Evolutionary conservation across 345 rosid species (phyloP), one percentile per base, ranked within the genome.

Genomic region (Citrus maxima): DNA sequence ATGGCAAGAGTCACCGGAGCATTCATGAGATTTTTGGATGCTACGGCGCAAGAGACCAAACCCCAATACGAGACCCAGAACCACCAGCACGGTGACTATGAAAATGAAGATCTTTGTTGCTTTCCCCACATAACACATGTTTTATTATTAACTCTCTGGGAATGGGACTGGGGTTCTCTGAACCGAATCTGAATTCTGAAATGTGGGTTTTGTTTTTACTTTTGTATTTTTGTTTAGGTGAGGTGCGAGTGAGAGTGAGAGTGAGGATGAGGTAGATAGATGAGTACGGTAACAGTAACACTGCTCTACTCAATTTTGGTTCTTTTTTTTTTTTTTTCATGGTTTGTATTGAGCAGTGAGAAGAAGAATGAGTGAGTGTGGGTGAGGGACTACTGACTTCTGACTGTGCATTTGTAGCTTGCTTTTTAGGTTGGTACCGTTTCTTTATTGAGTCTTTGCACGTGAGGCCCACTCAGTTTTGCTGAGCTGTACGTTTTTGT

Each of bases 91-190:
- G 21, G 93, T 89, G 61, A 91, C 95, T 35, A 92, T 82, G 97
- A 95, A 95, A 78, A 95, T 92, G 88, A 95, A 95, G 91, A 95
- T 95, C 93, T 93, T 95, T 78, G 99, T 95, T 70, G 99, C 99
- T 88, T 95, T 93, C 64, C 99, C 99, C 63, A 93, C 95, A 82
- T 93, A 95, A 82, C 97, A 93, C 95, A 95, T 88, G 77, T 21
- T 35, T 25, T 58, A 7, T 40, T n/a, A n/a, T 77, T 37, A 46
- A 46, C 51, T 46, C 32, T 51, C 19, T 4, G 60, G 18, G 5
- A 46, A 46, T 46, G 18, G 51, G 51, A 46, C 51, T 46, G 51
- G 5, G 37, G 24, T 34, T 76, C 79, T n/a, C 19, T 25, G 58
- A n/a, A 60, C 40, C 35, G 60, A 63, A 73, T 74, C 82, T 71